phyloP scores from a whole-genome alignment of 495 filamentous ascomycete species.

The Amorphotheca resinae region DNA sequence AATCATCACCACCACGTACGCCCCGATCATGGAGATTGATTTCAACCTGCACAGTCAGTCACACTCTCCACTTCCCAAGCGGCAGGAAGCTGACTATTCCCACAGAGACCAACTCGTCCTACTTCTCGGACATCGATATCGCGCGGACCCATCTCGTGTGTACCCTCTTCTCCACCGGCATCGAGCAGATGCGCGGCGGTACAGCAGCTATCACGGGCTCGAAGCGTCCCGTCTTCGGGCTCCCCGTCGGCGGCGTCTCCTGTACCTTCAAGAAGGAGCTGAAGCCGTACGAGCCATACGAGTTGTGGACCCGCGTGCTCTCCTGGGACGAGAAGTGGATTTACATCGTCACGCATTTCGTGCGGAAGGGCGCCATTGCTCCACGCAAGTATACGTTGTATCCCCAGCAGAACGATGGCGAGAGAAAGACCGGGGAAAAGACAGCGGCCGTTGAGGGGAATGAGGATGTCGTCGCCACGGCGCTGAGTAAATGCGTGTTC shows the following conservation, averaged over 20 bases:
- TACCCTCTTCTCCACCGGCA: constrained; percentile 44
- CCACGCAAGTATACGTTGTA: constrained; percentile 36
- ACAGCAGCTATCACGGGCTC: constrained; percentile 31
- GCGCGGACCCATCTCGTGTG: constrained; percentile 50
- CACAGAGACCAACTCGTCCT: constrained; percentile 54
- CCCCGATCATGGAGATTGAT: constrained; percentile 25
- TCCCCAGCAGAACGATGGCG: constrained; percentile 26
- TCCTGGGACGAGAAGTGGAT: constrained; percentile 80
- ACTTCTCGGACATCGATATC: constrained; percentile 63
- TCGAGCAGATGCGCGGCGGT: constrained; percentile 31
- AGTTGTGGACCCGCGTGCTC: constrained; percentile 54
- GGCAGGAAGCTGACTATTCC: not conserved
- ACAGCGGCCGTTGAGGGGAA: constrained; percentile 29
- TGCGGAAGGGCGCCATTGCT: constrained; percentile 43
- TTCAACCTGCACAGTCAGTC: constrained; percentile 25
- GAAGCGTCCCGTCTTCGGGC: constrained; percentile 25
- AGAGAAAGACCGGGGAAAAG: constrained; percentile 13
- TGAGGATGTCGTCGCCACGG: constrained; percentile 55
- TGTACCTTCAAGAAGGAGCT: constrained; percentile 59
- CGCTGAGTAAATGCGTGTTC: constrained; percentile 76
- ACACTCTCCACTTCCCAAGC: not conserved
- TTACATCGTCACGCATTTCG: constrained; percentile 59
- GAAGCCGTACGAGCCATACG: constrained; percentile 49
- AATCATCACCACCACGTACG: constrained; percentile 23
- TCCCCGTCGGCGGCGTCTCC: constrained; percentile 48